Evolutionary conservation across 139 green algal genomes (phyloP), one percentile per base, ranked within the genome.

Genomic region (Chlamydomonas sp.): DNA sequence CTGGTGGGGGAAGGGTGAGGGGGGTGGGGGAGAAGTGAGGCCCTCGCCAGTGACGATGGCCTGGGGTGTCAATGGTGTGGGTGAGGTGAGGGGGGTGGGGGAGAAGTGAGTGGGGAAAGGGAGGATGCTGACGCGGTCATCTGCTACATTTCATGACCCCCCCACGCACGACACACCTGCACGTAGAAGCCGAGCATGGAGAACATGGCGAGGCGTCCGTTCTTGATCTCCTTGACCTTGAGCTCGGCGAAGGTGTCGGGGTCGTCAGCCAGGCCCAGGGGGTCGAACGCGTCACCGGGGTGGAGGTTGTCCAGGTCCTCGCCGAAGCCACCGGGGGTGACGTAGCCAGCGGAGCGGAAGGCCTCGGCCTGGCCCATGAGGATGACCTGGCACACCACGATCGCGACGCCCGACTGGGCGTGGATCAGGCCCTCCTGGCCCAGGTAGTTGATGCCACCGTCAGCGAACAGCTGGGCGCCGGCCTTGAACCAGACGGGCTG

Each of bases 401-500:
- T 97, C 67, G 91, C 93, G 29, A 98, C 73, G 76, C 97, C 96
- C 84, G 76, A 90, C 88, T 97, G 88, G 35, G 94, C 93, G 77
- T 98, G 93, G 70, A 98, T 82, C 65, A 98, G 84, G 77, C 63
- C 79, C 58, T 86, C 73, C 91, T 96, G 97, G 85, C 93, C 93
- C 70, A 96, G 83, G 87, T 96, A 96, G 89, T 96, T 85, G 30
- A 96, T 85, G 79, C 87, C 80, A 67, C 89, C 92, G 35, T 88
- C 86, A 48, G 70, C 62, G 81, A 98, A 96, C 86, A 98, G 96
- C 78, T 90, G 79, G 59, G 90, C 83, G 48, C 93, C 93, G 73
- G 90, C 91, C 90, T 98, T 97, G 86, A 94, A 98, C 93, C 93
- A 98, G 43, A 94, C 83, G 57, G 89, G 78, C 82, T 96, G 89